Evolutionary conservation across 2,329 filamentous ascomycete genomes (phyloP).

Genomic region (Gnomoniopsis sp.): DNA sequence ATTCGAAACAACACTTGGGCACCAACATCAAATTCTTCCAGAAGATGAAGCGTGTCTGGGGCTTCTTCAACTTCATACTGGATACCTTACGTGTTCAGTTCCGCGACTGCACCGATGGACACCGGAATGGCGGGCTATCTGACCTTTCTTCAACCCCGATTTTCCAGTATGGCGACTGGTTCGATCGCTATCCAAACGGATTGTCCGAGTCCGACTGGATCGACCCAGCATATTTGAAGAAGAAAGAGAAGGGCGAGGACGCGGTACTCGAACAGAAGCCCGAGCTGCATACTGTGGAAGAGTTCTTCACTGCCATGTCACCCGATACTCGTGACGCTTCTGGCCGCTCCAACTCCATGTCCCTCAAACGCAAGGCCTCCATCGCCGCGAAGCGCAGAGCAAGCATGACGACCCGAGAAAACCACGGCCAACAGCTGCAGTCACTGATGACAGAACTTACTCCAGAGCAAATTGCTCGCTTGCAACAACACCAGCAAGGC

Average conservation of each 20-base stretch:
- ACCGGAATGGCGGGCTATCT: conserved; percentile 59
- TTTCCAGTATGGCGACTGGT: conserved; percentile 98
- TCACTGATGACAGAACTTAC: conserved; percentile 36
- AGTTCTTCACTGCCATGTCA: conserved; percentile 82
- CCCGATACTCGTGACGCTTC: conserved; percentile 48
- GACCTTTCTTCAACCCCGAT: conserved; percentile 58
- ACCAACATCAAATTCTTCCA: conserved; percentile 87
- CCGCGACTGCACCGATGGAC: conserved; percentile 77
- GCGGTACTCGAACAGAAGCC: conserved; percentile 85
- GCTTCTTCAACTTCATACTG: conserved; percentile 96
- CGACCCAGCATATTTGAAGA: conserved; percentile 64
- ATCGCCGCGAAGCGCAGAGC: conserved; percentile 33
- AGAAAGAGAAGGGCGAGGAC: conserved; percentile 78
- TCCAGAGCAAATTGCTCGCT: conserved; percentile 31
- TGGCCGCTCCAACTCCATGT: conserved; percentile 11
- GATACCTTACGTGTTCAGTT: conserved; percentile 91
- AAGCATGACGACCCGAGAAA: conserved; percentile 29
- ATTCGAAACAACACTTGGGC: conserved; percentile 78
- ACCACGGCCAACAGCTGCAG: conserved; percentile 31
- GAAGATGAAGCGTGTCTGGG: conserved; percentile 97
- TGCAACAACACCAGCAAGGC: conserved; percentile 38
- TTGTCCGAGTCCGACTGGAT: conserved; percentile 82
- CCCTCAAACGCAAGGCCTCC: conserved; percentile 33
- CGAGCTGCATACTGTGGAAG: conserved; percentile 88
- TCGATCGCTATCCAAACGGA: conserved; percentile 89